Conservation (phyloP, 1,284 basidiomycete genomes). For the Trametes hirsuta region DNA sequence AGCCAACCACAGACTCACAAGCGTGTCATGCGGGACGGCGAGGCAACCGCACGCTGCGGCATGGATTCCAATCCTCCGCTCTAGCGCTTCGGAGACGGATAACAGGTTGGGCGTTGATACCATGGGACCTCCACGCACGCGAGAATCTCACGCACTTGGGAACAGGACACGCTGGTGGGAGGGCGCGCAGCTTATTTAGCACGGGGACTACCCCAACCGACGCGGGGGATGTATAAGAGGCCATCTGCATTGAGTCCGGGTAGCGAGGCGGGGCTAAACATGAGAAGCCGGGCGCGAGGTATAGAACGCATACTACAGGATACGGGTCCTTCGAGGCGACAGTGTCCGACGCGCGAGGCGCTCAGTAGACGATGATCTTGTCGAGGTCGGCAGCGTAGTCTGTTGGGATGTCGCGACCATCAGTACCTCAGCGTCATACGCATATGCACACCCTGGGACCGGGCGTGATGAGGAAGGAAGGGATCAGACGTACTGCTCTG, state of each 20-base stretch:
- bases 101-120: too few relatives aligned
- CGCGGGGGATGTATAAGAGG: too few relatives aligned
- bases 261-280: not conserved
- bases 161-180: not conserved
- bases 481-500: constrained; percentile 48
- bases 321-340: not conserved
- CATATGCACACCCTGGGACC: too few relatives aligned
- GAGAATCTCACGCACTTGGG: not conserved
- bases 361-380: constrained; percentile 59
- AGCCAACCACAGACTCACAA: too few relatives aligned
- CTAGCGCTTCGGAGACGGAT: too few relatives aligned
- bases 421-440: not conserved
- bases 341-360: not conserved
- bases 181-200: constrained; percentile 6
- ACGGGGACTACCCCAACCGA: constrained; percentile 1
- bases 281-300: constrained; percentile 5
- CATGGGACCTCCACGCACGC: not conserved
- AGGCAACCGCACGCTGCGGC: too few relatives aligned
- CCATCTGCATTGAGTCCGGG: constrained; percentile 3
- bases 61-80: too few relatives aligned
- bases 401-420: constrained; percentile 26
- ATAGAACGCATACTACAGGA: not conserved
- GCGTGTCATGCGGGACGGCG: too few relatives aligned
- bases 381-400: constrained; percentile 65
- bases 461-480: not conserved